Conservation (phyloP, 2,329 filamentous ascomycete genomes). For the Diplodia corticola region DNA sequence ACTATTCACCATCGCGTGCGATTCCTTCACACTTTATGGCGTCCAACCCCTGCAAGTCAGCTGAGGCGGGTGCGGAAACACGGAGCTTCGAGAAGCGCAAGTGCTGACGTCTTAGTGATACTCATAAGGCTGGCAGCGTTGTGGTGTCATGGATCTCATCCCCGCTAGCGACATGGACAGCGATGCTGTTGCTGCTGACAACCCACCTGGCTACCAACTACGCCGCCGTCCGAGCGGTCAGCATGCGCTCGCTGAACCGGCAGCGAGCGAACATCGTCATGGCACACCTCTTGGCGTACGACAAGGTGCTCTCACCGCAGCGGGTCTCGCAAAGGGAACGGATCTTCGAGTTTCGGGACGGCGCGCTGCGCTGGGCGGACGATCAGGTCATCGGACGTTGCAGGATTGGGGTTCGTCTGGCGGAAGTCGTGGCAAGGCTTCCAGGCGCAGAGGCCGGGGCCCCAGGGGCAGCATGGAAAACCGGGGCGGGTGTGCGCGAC, state of each 20-base stretch:
- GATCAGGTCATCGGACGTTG: slow-evolving; percentile 54
- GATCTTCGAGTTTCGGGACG: slow-evolving; percentile 61
- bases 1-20: neutral
- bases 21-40: neutral
- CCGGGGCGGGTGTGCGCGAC: slow-evolving; percentile 7
- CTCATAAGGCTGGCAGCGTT: slow-evolving; percentile 65
- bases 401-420: slow-evolving; percentile 54
- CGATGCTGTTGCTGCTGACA: slow-evolving; percentile 70
- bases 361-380: slow-evolving; percentile 60
- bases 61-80: slow-evolving; percentile 14
- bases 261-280: slow-evolving; percentile 83
- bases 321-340: slow-evolving; percentile 62
- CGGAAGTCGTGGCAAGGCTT: slow-evolving; percentile 33
- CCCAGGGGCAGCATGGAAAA: neutral
- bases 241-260: slow-evolving; percentile 80
- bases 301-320: slow-evolving; percentile 60
- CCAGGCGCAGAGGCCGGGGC: slow-evolving; percentile 6
- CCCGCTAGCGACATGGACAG: slow-evolving; percentile 69
- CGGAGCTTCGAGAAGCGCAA: slow-evolving; percentile 11
- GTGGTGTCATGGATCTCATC: slow-evolving; percentile 76
- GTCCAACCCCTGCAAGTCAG: slow-evolving; percentile 5
- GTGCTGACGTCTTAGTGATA: slow-evolving; percentile 16
- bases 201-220: slow-evolving; percentile 85
- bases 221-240: slow-evolving; percentile 77
- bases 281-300: slow-evolving; percentile 51